Evolutionary conservation across 495 filamentous ascomycete species (phyloP).

Genomic region (Friedmanniomyces endolithicus): DNA sequence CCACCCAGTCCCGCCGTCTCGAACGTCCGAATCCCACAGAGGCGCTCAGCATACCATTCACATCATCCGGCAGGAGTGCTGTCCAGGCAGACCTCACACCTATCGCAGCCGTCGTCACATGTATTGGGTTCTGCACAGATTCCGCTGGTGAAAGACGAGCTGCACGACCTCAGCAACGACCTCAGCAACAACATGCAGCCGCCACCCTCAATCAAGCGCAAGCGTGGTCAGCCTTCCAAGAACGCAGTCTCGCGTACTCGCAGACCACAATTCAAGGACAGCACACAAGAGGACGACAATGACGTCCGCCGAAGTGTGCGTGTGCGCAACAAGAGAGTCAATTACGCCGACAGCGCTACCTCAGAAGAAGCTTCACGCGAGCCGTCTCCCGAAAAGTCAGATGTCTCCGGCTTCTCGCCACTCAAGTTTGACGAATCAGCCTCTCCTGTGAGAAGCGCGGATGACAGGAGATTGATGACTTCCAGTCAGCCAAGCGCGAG

Average conservation of each 20-base stretch:
- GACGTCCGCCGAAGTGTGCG: conserved; percentile 14
- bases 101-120: too few species aligned
- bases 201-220: neutral
- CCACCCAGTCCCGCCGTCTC: neutral
- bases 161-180: neutral
- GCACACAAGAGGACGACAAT: neutral
- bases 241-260: neutral
- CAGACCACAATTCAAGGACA: neutral
- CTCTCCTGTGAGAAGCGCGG: neutral
- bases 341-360: conserved; percentile 6
- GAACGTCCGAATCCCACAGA: too few species aligned
- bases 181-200: neutral
- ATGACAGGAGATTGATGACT: neutral
- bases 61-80: too few species aligned
- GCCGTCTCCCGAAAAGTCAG: conserved; percentile 8
- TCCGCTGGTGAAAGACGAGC: neutral
- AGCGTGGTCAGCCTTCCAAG: too few species aligned
- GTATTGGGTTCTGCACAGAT: neutral
- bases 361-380: neutral
- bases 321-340: conserved; percentile 11
- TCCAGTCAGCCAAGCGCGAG: neutral
- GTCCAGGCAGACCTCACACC: too few species aligned
- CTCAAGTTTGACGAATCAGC: conserved; percentile 3
- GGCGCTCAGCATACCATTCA: too few species aligned
- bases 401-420: conserved; percentile 1